Base-by-base conservation (phyloP, 805 yeast genomes). In the Maudiozyma serrabonitensis region DNA sequence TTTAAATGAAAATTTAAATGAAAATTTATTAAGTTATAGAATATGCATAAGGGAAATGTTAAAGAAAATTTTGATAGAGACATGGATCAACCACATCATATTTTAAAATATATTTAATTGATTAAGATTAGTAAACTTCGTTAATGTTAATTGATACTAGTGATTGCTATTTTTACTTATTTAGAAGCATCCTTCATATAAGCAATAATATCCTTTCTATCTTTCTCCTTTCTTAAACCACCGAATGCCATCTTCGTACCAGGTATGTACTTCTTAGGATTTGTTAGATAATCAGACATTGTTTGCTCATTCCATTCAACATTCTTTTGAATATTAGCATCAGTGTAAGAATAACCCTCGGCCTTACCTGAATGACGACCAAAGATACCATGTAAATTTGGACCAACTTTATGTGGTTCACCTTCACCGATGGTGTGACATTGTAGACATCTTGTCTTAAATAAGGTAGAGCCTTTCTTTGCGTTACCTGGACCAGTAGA, bases 171-270 rank as follows among this genome's bases (percentile, higher is more conserved):
- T 35, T 4, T 11, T n/a, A 19, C 18, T 67, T 75, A 77, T 72
- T 77, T 76, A 57, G 73, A 58, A 51, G 82, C 82, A 51, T 65
- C 62, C 41, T 64, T 67, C 70, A 91, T 79, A 85, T 88, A 91
- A 64, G 98, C 81, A 67, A 91, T 75, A 72, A 93, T 77, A 73
- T 93, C 98, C 77, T 87, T 87, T 84, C 98, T 88, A 80, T 93
- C 99, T 84, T 89, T 91, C 59, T 89, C 84, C 82, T 93, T 93
- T 90, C 93, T 93, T 75, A 93, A 82, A 78, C 99, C 99, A 77
- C 96, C 99, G 67, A 91, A 93, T 59, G 99, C 98, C 99, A 93
- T 93, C 86, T 93, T 93, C 79, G 98, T 93, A 74, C 99, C 99
- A 71, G 99, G 99, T 63, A 93, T 89, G 80, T 89, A 93, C 79